Percentiles rank a stretch among this genome's conserved stretches.
phyloP scores from a whole-genome alignment of 2,329 filamentous ascomycete species.

The Furcasterigmium sp. region DNA sequence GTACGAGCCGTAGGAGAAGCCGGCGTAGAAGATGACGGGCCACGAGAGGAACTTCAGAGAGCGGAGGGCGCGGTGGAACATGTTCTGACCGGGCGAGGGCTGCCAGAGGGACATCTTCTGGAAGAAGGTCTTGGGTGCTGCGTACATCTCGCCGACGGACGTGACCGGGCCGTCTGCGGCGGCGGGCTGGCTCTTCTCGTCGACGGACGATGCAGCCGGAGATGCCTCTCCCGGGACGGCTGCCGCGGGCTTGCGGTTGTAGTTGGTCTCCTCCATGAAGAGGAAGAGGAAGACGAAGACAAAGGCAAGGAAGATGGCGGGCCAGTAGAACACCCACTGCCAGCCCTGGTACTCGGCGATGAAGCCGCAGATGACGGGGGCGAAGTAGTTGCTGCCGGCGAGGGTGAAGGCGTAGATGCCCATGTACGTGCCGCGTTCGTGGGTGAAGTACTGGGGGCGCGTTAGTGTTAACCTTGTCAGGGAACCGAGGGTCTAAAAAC shows the following conservation, averaged over 20 bases:
- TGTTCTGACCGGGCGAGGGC: conserved; percentile 23
- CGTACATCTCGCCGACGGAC: conserved; percentile 10
- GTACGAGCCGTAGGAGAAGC: conserved; percentile 35
- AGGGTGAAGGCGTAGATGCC: conserved; percentile 21
- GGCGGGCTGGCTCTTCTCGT: not conserved
- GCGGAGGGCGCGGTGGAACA: conserved; percentile 15
- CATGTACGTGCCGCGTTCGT: conserved; percentile 20
- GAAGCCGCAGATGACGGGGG: conserved; percentile 25
- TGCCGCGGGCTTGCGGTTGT: conserved; percentile 26
- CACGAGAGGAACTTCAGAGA: not conserved
- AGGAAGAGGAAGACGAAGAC: conserved; percentile 49
- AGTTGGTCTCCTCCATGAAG: conserved; percentile 57
- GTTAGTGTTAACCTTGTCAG: not conserved
- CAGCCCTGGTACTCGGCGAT: conserved; percentile 23
- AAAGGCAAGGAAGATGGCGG: conserved; percentile 45
- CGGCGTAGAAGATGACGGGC: conserved; percentile 35
- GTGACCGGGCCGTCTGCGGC: not conserved
- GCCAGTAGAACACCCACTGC: conserved; percentile 25
- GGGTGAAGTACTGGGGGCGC: conserved; percentile 17
- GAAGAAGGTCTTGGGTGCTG: conserved; percentile 29
- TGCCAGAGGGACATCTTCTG: conserved; percentile 36
- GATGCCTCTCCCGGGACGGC: too few species aligned
- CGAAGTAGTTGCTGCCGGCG: conserved; percentile 20
- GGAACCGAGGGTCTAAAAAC: too few species aligned
- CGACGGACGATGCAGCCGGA: too few species aligned